Conservation (phyloP, 164 flowering plant species). For the Dillenia turbinata region DNA sequence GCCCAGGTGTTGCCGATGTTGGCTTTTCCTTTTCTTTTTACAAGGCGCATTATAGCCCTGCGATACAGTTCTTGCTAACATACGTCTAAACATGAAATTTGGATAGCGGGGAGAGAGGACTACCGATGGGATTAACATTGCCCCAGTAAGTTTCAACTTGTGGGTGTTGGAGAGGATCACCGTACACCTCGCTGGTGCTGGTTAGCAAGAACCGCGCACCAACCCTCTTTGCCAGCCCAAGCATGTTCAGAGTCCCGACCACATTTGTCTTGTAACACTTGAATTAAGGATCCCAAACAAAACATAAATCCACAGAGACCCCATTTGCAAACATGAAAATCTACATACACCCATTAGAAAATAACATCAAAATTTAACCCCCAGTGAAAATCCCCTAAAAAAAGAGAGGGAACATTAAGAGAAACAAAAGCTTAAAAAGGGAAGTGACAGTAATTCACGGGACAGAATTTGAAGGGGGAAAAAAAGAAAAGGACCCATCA, state of each 20-base stretch:
- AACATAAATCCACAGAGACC: no score
- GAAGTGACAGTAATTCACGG: no score
- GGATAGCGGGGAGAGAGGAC: slow-evolving; percentile 3
- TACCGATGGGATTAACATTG: slow-evolving; percentile 96
- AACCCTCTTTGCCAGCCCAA: slow-evolving; percentile 90
- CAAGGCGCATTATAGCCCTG: background rate
- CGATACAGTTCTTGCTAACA: slow-evolving; percentile 2
- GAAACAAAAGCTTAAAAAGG: no score
- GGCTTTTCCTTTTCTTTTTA: no score
- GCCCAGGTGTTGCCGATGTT: no score
- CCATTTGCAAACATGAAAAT: no score
- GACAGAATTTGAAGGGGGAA: no score
- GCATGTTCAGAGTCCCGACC: slow-evolving; percentile 96
- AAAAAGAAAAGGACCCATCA: no score
- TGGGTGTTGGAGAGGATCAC: slow-evolving; percentile 95
- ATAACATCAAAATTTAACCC: background rate
- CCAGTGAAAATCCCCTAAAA: no score
- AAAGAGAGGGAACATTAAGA: no score
- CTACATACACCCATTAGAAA: background rate
- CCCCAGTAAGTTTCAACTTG: slow-evolving; percentile 98
- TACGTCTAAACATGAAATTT: background rate
- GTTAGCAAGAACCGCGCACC: slow-evolving; percentile 94
- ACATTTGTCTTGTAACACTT: slow-evolving; percentile 85
- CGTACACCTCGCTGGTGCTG: slow-evolving; percentile 97
- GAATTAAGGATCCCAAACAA: slow-evolving; percentile 24